These are phyloP conservation scores for Oryza punctata DNA, from an alignment of 176 grass and related monocot species.

Conservation along the genomic window DNA sequence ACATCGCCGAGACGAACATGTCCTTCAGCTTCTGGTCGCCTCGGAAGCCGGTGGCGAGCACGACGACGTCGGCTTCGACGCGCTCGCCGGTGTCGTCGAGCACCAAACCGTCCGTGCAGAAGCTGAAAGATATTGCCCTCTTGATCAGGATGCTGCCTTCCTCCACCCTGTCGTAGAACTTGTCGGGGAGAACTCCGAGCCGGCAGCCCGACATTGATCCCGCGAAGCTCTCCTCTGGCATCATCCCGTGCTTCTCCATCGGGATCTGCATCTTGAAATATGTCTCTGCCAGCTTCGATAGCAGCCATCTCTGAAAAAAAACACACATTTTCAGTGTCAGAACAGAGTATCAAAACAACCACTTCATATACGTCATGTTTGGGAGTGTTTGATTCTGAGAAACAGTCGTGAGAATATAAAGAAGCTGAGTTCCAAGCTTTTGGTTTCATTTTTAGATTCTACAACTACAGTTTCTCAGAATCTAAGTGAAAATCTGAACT, in stretches of 20 bases:
- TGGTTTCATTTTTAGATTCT: too few relatives aligned
- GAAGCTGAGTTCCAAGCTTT: too few relatives aligned
- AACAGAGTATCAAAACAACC: too few relatives aligned
- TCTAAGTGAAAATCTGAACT: too few relatives aligned
- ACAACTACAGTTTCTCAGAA: too few relatives aligned
- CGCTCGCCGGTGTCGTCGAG: conserved; percentile 20
- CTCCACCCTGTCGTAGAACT: conserved; percentile 58
- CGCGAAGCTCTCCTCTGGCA: conserved; percentile 48
- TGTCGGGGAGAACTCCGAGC: conserved; percentile 40
- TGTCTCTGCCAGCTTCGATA: conserved; percentile 31
- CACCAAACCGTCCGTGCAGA: conserved; percentile 56
- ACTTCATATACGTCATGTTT: too few relatives aligned
- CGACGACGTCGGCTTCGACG: conserved; percentile 41
- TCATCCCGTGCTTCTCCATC: conserved; percentile 55
- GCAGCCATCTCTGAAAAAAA: conserved; percentile 41
- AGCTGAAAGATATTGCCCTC: conserved; percentile 23
- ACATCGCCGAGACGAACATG: conserved; percentile 34
- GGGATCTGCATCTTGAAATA: conserved; percentile 51
- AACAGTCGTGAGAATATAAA: too few relatives aligned
- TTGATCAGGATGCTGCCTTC: conserved; percentile 47
- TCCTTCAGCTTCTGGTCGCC: conserved; percentile 58
- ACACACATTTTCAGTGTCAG: not conserved
- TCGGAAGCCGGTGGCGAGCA: conserved; percentile 71
- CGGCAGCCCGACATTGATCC: conserved; percentile 29
- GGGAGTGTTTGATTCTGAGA: too few relatives aligned